phyloP scores from a whole-genome alignment of 2,329 filamentous ascomycete genomes.

The Ceratocystis alfenasii region DNA sequence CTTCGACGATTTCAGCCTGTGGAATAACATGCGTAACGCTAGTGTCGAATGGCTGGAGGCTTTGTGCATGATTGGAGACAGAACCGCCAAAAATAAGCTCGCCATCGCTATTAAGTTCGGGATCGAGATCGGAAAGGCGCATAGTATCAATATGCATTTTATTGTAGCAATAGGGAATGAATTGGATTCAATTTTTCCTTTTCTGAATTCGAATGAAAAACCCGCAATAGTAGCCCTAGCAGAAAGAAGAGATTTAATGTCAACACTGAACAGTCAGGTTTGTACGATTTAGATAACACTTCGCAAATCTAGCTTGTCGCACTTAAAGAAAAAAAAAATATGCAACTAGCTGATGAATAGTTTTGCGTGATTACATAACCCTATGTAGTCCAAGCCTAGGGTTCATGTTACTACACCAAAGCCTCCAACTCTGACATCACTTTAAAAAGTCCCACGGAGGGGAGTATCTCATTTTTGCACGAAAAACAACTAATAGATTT shows the following conservation, averaged over 20 bases:
- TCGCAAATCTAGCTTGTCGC: too few relatives aligned
- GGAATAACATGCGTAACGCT: not conserved
- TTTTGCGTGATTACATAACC: conserved; percentile 12
- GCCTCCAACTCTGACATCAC: too few relatives aligned
- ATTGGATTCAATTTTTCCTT: not conserved
- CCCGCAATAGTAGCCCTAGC: not conserved
- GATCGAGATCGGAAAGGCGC: conserved; percentile 12
- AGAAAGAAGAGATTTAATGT: not conserved
- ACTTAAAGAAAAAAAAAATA: not conserved
- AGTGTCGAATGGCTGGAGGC: not conserved
- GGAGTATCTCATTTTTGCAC: too few relatives aligned
- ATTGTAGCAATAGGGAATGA: not conserved
- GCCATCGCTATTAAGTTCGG: conserved; percentile 3
- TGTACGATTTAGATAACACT: not conserved
- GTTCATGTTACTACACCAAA: not conserved
- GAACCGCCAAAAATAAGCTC: conserved; percentile 11
- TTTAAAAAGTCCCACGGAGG: too few relatives aligned
- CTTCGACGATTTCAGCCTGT: not conserved
- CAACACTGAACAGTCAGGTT: not conserved
- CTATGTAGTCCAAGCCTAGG: not conserved
- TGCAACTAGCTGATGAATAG: not conserved
- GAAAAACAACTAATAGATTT: too few relatives aligned
- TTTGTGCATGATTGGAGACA: not conserved
- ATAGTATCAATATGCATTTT: conserved; percentile 20
- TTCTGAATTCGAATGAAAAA: not conserved